Base-by-base conservation (phyloP, 208 protist species). In the Herpetomonas tarakana region DNA sequence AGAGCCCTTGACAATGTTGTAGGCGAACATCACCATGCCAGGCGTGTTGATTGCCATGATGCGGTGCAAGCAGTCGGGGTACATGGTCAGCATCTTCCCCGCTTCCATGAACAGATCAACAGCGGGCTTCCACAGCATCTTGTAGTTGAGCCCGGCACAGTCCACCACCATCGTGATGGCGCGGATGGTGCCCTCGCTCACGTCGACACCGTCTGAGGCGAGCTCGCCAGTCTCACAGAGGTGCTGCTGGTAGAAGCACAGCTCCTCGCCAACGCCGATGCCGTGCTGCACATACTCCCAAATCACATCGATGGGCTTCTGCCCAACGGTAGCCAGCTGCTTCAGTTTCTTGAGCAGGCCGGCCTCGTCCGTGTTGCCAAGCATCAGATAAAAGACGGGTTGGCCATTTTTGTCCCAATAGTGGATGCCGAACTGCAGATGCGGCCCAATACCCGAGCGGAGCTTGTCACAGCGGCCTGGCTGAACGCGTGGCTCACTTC, bases 11-110 rank as follows among this genome's bases (percentile, higher is more conserved):
- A 91, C 53, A 22, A 91, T 73, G 16, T 62, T 57, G 59, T 78
- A 91, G 24, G 74, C 83, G 41, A 91, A 81, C 50, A 68, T 65
- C 18, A 91, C 68, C 77, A 91, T 83, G 4, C 55, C 58, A 19
- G 83, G 79, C 65, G 71, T 82, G 65, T 91, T 91, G 12, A 86
- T 71, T 25, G 79, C 74, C 39, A 83, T 52, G 47, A 91, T 58
- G 58, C 79, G 78, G 61, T 85, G 63, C 7, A 91, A 58, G 22
- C 65, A 79, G 60, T 91, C 80, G 21, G 76, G 70, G 63, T 79
- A 64, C 27, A 22, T 21, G 64, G 73, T 75, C 39, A 86, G 74
- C 35, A 58, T 67, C 26, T 62, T 61, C 27, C 86, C 55, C 12
- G 47, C 64, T 3, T 64, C 55, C 55, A 74, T 76, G 22, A 86